phyloP scores from a whole-genome alignment of 78 protist genomes.

The Blattamonas nauphoetae region DNA sequence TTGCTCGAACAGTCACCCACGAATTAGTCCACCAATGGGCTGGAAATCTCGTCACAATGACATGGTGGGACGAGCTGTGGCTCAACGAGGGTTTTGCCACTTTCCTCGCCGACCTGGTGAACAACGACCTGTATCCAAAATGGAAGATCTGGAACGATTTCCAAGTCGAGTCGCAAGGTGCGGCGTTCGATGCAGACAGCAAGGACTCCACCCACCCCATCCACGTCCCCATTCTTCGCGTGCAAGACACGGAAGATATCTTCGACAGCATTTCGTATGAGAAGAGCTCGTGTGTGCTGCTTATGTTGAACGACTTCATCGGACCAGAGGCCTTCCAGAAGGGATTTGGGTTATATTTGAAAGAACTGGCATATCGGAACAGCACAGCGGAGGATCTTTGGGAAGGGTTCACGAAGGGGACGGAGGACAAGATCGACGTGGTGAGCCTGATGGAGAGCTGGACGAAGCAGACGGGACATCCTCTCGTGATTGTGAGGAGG shows the following conservation, averaged over 20 bases:
- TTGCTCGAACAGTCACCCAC: conserved; percentile 24
- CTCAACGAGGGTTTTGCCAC: conserved; percentile 64
- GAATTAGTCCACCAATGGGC: conserved; percentile 26
- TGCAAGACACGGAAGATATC: background rate
- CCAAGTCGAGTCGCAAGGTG: background rate
- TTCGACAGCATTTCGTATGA: background rate
- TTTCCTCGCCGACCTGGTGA: conserved; percentile 39
- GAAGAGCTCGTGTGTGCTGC: background rate
- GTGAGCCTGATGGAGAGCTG: conserved; percentile 48
- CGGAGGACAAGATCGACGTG: conserved; percentile 26
- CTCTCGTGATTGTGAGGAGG: conserved; percentile 48
- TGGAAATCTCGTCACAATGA: conserved; percentile 7
- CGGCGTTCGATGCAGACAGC: background rate
- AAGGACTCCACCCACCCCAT: background rate
- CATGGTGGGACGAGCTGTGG: conserved; percentile 4
- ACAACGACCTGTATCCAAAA: conserved; percentile 59
- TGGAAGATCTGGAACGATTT: conserved; percentile 66
- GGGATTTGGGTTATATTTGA: background rate
- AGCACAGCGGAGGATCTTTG: conserved; percentile 51
- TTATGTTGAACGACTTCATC: background rate
- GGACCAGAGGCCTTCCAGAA: conserved; percentile 8
- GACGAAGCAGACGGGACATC: conserved; percentile 64
- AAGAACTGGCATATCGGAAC: background rate
- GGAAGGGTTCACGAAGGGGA: background rate
- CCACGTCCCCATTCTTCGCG: background rate